Evolutionary conservation across 1,284 basidiomycete genomes (phyloP).

Genomic region (Lentinus polychrous): DNA sequence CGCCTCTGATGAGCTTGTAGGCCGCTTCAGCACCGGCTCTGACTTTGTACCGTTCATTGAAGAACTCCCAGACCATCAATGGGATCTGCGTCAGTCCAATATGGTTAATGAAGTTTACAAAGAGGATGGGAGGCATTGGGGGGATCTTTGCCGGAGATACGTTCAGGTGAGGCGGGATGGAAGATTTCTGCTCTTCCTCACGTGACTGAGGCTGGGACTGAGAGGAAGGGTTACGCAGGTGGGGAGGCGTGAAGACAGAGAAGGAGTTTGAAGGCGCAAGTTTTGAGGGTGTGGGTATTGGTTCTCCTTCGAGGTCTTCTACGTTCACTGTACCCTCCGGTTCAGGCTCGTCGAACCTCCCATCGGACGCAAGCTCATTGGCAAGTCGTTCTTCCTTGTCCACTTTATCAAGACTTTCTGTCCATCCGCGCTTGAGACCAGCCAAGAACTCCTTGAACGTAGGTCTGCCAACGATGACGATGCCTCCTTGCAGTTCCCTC

Average conservation of each 20-base stretch:
- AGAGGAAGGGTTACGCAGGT: slow-evolving; percentile 17
- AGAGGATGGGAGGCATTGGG: slow-evolving; percentile 74
- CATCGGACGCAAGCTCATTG: slow-evolving; percentile 63
- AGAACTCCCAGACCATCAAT: slow-evolving; percentile 86
- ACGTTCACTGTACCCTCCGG: slow-evolving; percentile 20
- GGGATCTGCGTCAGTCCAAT: slow-evolving; percentile 88
- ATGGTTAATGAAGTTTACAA: slow-evolving; percentile 84
- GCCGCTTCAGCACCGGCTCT: slow-evolving; percentile 78
- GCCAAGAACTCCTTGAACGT: slow-evolving; percentile 94
- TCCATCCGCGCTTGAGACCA: slow-evolving; percentile 84
- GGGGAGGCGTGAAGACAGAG: slow-evolving; percentile 31
- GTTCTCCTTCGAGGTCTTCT: slow-evolving; percentile 27
- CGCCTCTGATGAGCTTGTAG: slow-evolving; percentile 63
- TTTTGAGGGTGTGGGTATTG: slow-evolving; percentile 33
- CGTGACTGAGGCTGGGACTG: slow-evolving; percentile 16
- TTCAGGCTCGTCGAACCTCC: slow-evolving; percentile 66
- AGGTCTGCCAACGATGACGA: slow-evolving; percentile 84
- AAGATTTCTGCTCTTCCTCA: slow-evolving; percentile 16
- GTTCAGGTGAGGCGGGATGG: slow-evolving; percentile 26
- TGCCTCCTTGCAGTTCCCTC: slow-evolving; percentile 74
- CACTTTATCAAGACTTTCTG: slow-evolving; percentile 60
- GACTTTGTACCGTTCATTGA: slow-evolving; percentile 84
- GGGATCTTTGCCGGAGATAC: slow-evolving; percentile 59
- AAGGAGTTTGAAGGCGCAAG: slow-evolving; percentile 34
- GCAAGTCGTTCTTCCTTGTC: slow-evolving; percentile 77